Base-by-base conservation (phyloP, 805 yeast genomes). In the Blastobotrys robertii region DNA sequence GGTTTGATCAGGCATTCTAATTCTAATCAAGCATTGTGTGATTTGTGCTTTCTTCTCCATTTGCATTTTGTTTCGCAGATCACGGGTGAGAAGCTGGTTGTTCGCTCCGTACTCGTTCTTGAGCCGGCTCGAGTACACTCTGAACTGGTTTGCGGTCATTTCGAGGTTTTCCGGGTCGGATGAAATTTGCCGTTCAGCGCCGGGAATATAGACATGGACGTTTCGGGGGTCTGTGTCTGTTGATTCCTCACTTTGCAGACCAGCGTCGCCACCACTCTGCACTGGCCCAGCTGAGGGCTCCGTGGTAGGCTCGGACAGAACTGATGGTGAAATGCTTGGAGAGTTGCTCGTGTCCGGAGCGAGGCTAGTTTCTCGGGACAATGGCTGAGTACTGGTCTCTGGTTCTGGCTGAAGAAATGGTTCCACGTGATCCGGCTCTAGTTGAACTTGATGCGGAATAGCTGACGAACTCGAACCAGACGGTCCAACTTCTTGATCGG, bases 1-100 rank as follows among this genome's bases (percentile, higher is more conserved):
- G 2, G 69, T 65, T 43, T 69, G 67, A 56, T 80, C 83, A 0
- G 84, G 84, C 45, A 81, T 73, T 42, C 72, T 66, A 8, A 80
- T 52, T 44, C 85, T 64, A 1, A 79, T 55, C 6, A 64, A 55
- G 41, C 76, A 69, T 38, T 58, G 37, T 14, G 47, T 44, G 11
- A 57, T 44, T n/a, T 60, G 33, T 47, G 46, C 25, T 35, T 47
- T 41, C 54, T 62, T 47, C 48, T 53, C 44, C 44, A 30, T n/a
- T 50, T 53, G 45, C 45, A 59, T 48, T 51, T 55, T 38, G 47
- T 57, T 67, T 36, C 70, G 65, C 30, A 69, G 54, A 31, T 68
- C 59, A 39, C 61, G 65, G 3, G 77, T 65, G 46, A 71, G 41
- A 49, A 72, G 45, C n/a, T 57, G 55, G 8, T 43, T 50, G 30